phyloP scores from a whole-genome alignment of 345 rosid species.

The Ailanthus altissimus region DNA sequence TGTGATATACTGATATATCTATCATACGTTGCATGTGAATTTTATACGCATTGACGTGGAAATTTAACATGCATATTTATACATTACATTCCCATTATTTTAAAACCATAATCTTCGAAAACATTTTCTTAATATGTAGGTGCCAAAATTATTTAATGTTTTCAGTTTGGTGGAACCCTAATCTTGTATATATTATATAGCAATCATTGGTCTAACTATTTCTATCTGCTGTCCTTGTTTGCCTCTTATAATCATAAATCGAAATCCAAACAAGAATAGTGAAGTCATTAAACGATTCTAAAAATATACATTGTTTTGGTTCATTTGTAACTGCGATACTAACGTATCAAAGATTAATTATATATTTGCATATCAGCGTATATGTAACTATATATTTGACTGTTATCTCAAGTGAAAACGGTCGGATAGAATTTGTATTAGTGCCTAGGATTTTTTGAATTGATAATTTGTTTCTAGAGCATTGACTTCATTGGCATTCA shows the following conservation, averaged over 20 bases:
- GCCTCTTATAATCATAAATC: not conserved
- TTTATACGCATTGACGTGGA: conserved; percentile 22
- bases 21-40: conserved; percentile 38
- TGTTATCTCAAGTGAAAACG: no score
- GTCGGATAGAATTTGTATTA: not conserved
- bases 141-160: not conserved
- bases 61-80: conserved; percentile 15
- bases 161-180: not conserved
- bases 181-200: not conserved
- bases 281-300: not conserved
- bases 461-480: not conserved
- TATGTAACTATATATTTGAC: no score
- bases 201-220: not conserved
- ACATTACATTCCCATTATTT: not conserved
- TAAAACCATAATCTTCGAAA: not conserved
- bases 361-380: no score
- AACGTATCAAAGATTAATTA: no score
- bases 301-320: not conserved
- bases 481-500: not conserved
- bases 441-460: not conserved
- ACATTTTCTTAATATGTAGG: not conserved
- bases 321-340: not conserved
- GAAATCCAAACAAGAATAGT: not conserved
- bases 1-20: conserved; percentile 25
- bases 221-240: not conserved